These are phyloP conservation scores for sweet orange (Citrus sinensis) DNA, from an alignment of 345 rosid species.

Conservation along the genomic window DNA sequence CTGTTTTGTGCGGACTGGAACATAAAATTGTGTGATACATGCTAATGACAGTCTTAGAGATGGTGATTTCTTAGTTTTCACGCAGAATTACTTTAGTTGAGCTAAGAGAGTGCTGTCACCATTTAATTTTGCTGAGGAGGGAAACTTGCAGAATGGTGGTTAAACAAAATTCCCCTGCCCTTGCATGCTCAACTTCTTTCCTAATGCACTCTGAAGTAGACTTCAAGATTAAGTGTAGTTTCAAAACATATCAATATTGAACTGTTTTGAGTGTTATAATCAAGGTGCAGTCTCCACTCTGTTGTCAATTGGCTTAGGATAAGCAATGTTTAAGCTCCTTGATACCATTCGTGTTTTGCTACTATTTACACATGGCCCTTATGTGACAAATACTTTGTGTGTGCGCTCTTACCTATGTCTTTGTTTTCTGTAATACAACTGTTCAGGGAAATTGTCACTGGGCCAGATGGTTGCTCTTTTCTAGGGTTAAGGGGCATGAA, in stretches of 20 bases:
- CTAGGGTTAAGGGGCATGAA: slow-evolving; percentile 79
- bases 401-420: slow-evolving; percentile 9
- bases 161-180: not conserved
- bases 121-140: not conserved
- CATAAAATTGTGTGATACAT: not conserved
- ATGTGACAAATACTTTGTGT: not conserved
- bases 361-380: not conserved
- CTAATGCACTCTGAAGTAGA: not conserved
- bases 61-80: not conserved
- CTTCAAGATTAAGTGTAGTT: not conserved
- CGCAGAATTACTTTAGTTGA: not conserved
- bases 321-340: slow-evolving; percentile 5
- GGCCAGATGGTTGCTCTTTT: slow-evolving; percentile 93
- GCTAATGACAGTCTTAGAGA: not conserved
- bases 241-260: not conserved
- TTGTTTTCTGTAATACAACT: slow-evolving; percentile 23
- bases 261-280: not conserved
- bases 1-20: not conserved
- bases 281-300: not conserved
- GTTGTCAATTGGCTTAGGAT: not conserved
- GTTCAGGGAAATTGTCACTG: slow-evolving; percentile 91
- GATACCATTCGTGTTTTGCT: not conserved
- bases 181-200: not conserved
- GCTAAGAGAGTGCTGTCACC: not conserved
- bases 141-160: not conserved